Conservation (phyloP, 352 stramenopile species). For the Paralagenidium karlingii region DNA sequence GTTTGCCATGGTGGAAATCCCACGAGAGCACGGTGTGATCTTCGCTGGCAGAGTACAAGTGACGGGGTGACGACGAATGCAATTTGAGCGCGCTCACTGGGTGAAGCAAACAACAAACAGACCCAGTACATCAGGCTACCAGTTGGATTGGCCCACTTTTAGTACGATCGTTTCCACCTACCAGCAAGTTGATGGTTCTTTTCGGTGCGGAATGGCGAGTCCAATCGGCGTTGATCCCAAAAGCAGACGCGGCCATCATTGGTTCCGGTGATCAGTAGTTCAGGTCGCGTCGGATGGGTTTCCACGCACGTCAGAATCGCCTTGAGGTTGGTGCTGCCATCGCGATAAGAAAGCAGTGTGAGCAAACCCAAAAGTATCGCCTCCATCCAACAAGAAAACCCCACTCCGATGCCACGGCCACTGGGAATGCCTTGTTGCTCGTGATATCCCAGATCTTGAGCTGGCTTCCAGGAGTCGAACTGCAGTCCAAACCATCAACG, state of each 20-base stretch:
- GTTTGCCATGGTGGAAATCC: constrained; percentile 54
- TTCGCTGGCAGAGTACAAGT: constrained; percentile 51
- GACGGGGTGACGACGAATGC: constrained; percentile 42
- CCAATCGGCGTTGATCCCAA: constrained; percentile 64
- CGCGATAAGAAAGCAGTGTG: constrained; percentile 1
- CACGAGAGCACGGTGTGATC: constrained; percentile 50
- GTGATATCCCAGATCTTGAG: constrained; percentile 66
- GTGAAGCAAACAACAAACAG: not conserved
- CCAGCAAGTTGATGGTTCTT: constrained; percentile 43
- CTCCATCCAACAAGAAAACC: constrained; percentile 7
- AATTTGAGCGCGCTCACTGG: constrained; percentile 50
- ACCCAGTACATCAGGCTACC: not conserved
- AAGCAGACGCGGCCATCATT: constrained; percentile 53
- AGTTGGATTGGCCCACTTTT: not conserved
- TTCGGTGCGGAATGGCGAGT: constrained; percentile 49
- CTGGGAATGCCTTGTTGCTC: constrained; percentile 36
- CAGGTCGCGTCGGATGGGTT: constrained; percentile 61
- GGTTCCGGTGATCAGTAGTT: constrained; percentile 57
- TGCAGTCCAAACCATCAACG: constrained; percentile 2
- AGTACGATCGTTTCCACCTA: constrained; percentile 2
- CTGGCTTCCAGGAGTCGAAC: constrained; percentile 35
- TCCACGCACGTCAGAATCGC: constrained; percentile 41
- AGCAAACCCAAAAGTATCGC: too few species aligned
- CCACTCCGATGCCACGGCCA: constrained; percentile 40
- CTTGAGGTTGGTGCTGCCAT: constrained; percentile 17